Evolutionary conservation across 768 basidiomycete genomes (phyloP).

Genomic region (Pulveroboletus ravenelii): DNA sequence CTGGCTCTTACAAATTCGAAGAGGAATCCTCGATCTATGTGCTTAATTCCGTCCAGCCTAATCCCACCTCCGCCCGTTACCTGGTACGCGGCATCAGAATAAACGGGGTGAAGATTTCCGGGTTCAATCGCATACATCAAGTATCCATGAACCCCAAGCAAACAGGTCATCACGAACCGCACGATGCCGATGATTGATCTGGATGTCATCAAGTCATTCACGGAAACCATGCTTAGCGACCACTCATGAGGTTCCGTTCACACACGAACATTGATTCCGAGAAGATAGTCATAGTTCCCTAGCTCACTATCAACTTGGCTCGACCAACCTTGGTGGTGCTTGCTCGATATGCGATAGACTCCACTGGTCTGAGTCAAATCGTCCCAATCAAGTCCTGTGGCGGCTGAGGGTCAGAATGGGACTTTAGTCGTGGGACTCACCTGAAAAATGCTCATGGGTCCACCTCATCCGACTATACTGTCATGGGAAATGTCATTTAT

Average conservation of each 20-base stretch:
- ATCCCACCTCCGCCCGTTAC: constrained; percentile 70
- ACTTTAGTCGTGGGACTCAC: constrained; percentile 32
- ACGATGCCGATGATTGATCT: constrained; percentile 85
- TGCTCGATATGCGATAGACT: constrained; percentile 70
- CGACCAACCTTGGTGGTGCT: constrained; percentile 77
- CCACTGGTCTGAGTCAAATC: constrained; percentile 53
- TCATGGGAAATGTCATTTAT: neutral
- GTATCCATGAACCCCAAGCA: constrained; percentile 76
- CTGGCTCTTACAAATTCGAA: constrained; percentile 53
- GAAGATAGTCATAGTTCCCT: constrained; percentile 85
- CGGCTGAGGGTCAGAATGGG: neutral
- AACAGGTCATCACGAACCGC: constrained; percentile 71
- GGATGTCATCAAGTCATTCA: constrained; percentile 5
- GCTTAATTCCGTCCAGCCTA: constrained; percentile 88
- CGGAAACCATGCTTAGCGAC: constrained; percentile 2
- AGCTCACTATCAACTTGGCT: constrained; percentile 72
- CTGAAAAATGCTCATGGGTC: constrained; percentile 77
- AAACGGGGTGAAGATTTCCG: neutral
- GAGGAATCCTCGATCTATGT: constrained; percentile 72
- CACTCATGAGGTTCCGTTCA: neutral
- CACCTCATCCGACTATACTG: constrained; percentile 72
- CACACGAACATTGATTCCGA: constrained; percentile 61
- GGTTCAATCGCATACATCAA: constrained; percentile 40
- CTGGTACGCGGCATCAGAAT: constrained; percentile 32
- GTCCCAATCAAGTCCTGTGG: constrained; percentile 80